Evolutionary conservation across 768 basidiomycete species (phyloP).

Genomic region (Lepiota venenata): DNA sequence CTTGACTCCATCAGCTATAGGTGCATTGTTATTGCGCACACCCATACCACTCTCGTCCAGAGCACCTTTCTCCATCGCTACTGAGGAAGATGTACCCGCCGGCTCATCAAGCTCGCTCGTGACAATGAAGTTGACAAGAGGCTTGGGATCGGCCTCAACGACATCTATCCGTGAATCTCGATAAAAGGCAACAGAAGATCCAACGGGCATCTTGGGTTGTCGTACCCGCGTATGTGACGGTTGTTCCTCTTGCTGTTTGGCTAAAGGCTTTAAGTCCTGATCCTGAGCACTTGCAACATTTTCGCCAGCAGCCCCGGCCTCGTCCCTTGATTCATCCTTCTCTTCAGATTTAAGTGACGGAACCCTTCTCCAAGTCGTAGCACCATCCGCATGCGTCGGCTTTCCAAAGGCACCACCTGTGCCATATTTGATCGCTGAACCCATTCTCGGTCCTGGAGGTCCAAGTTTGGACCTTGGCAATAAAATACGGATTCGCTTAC

Average conservation of each 20-base stretch:
- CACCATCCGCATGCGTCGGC: constrained; percentile 36
- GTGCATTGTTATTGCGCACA: not conserved
- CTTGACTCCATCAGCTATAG: not conserved
- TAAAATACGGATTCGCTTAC: constrained; percentile 36
- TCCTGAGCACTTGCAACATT: not conserved
- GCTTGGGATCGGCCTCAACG: constrained; percentile 42
- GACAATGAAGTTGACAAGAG: constrained; percentile 71
- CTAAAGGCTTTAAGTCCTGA: not conserved
- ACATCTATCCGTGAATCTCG: constrained; percentile 57
- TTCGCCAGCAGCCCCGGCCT: not conserved
- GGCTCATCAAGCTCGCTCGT: constrained; percentile 69
- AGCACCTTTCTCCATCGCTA: not conserved
- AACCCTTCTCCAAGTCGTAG: constrained; percentile 37
- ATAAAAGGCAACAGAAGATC: constrained; percentile 71
- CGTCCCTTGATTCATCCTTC: constrained; percentile 15
- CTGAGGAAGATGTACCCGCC: constrained; percentile 10
- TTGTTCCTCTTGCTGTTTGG: not conserved
- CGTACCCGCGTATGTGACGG: not conserved
- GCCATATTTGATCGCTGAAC: constrained; percentile 20
- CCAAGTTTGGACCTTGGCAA: constrained; percentile 34
- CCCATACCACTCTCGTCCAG: not conserved
- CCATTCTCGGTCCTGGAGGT: constrained; percentile 28
- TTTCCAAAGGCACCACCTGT: constrained; percentile 39
- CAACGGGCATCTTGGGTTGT: constrained; percentile 71
- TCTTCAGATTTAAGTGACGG: constrained; percentile 16